Percentiles rank a stretch among this genome's conserved stretches.
Conservation (phyloP, 164 flowering plant species). For the Vitis cinerea region DNA sequence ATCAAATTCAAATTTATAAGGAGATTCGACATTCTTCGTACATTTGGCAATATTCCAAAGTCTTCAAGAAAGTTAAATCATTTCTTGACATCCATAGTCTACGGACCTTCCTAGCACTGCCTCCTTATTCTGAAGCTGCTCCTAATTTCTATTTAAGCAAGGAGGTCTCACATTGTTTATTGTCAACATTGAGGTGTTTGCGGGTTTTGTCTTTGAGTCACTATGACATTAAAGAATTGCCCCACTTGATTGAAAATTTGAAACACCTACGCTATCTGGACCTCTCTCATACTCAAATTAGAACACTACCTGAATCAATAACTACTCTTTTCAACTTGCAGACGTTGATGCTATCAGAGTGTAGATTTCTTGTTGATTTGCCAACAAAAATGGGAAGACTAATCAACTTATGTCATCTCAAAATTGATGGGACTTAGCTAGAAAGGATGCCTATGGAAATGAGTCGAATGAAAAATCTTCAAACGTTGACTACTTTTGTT, state of each 20-base stretch:
- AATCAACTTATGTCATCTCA: constrained; percentile 24
- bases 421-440: neutral
- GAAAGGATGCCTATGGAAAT: constrained; percentile 15
- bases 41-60: neutral
- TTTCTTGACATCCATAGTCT: constrained; percentile 10
- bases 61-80: constrained; percentile 7
- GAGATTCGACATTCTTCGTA: no score
- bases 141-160: neutral
- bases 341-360: neutral
- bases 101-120: constrained; percentile 23
- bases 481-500: constrained; percentile 2
- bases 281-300: constrained; percentile 22
- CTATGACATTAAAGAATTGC: constrained; percentile 7
- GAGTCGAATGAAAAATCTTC: constrained; percentile 13
- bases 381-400: constrained; percentile 18
- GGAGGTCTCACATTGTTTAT: constrained; percentile 3
- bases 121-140: no score
- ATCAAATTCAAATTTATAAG: no score
- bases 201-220: constrained; percentile 21
- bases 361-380: constrained; percentile 6
- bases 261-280: constrained; percentile 30
- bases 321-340: neutral
- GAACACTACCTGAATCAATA: neutral
- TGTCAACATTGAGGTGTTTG: constrained; percentile 15
- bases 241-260: constrained; percentile 18